phyloP scores from a whole-genome alignment of 129 eudicot species.

The Kitagawia praeruptora region DNA sequence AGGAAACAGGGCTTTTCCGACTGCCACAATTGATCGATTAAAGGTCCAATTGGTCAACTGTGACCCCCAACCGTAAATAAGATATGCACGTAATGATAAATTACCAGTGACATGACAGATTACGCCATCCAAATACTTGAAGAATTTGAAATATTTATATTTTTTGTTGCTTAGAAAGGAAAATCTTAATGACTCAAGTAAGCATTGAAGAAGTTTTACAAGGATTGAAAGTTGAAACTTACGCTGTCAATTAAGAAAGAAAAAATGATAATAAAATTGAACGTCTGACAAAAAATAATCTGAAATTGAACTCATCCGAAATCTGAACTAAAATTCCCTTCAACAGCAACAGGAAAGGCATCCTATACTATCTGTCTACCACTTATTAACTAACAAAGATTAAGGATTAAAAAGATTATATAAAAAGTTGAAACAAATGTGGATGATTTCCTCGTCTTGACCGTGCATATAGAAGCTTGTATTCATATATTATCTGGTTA shows the following conservation, averaged over 20 bases:
- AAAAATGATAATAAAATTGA: neutral
- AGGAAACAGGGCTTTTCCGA: too few relatives aligned
- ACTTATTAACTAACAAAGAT: slow-evolving; percentile 17
- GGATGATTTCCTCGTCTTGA: slow-evolving; percentile 2
- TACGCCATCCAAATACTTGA: too few relatives aligned
- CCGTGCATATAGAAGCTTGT: slow-evolving; percentile 4
- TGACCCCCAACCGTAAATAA: too few relatives aligned
- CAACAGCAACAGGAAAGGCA: neutral
- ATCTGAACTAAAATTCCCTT: neutral
- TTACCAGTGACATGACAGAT: too few relatives aligned
- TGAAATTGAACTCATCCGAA: neutral
- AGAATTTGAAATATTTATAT: too few relatives aligned
- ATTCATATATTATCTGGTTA: neutral
- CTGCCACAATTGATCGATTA: too few relatives aligned
- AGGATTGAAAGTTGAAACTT: neutral
- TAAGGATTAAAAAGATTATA: neutral
- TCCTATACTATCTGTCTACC: slow-evolving; percentile 1
- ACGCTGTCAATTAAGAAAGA: neutral
- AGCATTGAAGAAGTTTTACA: neutral
- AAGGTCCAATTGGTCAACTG: too few relatives aligned
- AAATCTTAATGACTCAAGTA: too few relatives aligned
- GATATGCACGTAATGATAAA: too few relatives aligned
- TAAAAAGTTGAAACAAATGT: neutral
- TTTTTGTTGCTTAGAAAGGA: too few relatives aligned
- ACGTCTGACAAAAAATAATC: neutral